Evolutionary conservation across 208 protist species (phyloP).

Genomic region (Acanthamoeba castellanii): DNA sequence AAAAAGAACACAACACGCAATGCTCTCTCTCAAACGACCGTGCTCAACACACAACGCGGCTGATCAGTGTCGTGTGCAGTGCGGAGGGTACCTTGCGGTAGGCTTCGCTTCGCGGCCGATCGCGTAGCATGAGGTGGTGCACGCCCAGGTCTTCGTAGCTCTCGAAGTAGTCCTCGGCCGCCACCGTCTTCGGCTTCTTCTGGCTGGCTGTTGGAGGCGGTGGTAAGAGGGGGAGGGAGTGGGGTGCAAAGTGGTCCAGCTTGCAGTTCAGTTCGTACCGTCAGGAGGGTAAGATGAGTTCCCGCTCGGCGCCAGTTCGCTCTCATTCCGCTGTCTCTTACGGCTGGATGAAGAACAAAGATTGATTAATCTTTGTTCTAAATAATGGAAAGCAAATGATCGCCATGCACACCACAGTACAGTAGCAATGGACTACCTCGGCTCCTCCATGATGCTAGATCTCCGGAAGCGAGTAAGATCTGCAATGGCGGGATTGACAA

Average conservation of each 20-base stretch:
- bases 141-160: constrained; percentile 53
- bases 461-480: not conserved
- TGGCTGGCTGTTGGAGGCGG: not conserved
- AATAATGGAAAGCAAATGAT: not conserved
- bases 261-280: not conserved
- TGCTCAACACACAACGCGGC: not conserved
- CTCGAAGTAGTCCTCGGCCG: constrained; percentile 36
- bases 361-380: not conserved
- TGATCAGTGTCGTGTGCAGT: not conserved
- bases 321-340: not conserved
- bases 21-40: not conserved
- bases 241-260: not conserved
- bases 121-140: constrained; percentile 42
- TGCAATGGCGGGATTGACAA: too few relatives aligned
- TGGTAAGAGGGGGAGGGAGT: not conserved
- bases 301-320: not conserved
- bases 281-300: not conserved
- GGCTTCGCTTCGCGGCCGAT: constrained; percentile 36
- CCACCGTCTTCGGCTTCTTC: not conserved
- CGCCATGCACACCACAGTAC: not conserved
- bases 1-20: not conserved
- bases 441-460: not conserved
- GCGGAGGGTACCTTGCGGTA: constrained; percentile 8
- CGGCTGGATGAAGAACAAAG: not conserved
- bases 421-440: too few relatives aligned